A percentile compares a stretch with the other conserved stretches of the same genome.
Conservation (phyloP, 164 flowering plant genomes). For the Hamamelis virginiana region DNA sequence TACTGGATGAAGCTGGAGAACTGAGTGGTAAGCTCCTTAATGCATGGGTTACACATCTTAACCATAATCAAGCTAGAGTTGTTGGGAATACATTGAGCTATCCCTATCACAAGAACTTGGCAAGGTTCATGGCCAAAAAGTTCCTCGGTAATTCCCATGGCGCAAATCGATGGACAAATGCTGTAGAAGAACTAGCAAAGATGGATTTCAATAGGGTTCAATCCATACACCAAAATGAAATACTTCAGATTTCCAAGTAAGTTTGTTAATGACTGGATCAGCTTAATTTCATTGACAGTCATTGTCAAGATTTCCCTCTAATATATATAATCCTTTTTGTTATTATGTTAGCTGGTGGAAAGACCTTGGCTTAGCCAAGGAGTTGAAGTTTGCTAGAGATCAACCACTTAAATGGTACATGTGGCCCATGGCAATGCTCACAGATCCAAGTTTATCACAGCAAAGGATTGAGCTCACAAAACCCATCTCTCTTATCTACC, state of each 20-base stretch:
- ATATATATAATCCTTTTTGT: background rate
- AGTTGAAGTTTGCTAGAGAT: conserved; percentile 47
- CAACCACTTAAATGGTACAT: conserved; percentile 60
- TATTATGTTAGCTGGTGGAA: conserved; percentile 57
- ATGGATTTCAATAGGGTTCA: conserved; percentile 35
- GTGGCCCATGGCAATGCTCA: conserved; percentile 36
- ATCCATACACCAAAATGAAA: conserved; percentile 38
- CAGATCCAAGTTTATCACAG: conserved; percentile 39
- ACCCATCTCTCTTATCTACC: conserved; percentile 40
- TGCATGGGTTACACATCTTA: conserved; percentile 4
- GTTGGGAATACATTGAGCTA: conserved; percentile 25
- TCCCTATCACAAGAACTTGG: conserved; percentile 46
- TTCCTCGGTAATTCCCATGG: conserved; percentile 13
- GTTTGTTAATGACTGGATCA: background rate
- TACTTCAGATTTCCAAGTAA: conserved; percentile 41
- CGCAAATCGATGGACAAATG: conserved; percentile 3
- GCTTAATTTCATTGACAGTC: background rate
- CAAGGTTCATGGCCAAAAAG: conserved; percentile 31
- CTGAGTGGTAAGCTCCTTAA: conserved; percentile 33
- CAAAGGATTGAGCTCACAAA: conserved; percentile 51
- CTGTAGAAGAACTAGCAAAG: conserved; percentile 32
- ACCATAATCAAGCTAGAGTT: conserved; percentile 15
- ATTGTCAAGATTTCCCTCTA: background rate
- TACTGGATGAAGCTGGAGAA: conserved; percentile 42
- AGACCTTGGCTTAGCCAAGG: conserved; percentile 36